Evolutionary conservation across 202 grass and related monocot genomes (phyloP).

Genomic region (Panicum virgatum): DNA sequence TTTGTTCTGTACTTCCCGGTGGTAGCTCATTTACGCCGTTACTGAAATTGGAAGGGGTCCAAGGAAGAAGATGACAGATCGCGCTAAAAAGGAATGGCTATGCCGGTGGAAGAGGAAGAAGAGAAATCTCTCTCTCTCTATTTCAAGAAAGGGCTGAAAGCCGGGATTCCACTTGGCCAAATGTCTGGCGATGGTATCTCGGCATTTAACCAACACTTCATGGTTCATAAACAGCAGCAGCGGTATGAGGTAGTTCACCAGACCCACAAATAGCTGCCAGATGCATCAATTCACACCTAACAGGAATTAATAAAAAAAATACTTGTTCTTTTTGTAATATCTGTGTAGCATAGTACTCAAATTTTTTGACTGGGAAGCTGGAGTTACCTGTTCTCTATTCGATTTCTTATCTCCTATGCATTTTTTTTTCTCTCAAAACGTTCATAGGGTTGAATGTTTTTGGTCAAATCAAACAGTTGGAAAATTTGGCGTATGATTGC

Average conservation of each 20-base stretch:
- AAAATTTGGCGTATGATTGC: not conserved
- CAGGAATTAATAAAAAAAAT: not conserved
- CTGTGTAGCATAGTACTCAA: not conserved
- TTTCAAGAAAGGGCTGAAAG: constrained; percentile 1
- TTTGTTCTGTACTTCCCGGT: not conserved
- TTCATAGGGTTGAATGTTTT: not conserved
- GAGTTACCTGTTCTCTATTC: not conserved
- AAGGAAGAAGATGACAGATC: not conserved
- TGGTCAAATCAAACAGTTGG: not conserved
- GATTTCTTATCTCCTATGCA: not conserved
- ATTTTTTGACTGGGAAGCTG: not conserved
- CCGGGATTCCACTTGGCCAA: not conserved
- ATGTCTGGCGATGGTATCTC: not conserved
- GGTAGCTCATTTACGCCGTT: not conserved
- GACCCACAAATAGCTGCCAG: not conserved
- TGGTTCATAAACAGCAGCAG: not conserved
- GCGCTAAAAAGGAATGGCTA: not conserved
- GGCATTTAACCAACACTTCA: not conserved
- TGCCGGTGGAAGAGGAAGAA: not conserved
- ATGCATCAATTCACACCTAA: not conserved
- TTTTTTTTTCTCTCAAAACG: too few relatives aligned
- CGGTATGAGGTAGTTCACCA: not conserved
- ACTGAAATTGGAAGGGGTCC: not conserved
- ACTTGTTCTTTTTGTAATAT: not conserved
- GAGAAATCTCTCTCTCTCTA: too few relatives aligned